Evolutionary conservation across 1,284 basidiomycete genomes (phyloP), one percentile per base, ranked within the genome.

Genomic region (Inonotus hispidus): DNA sequence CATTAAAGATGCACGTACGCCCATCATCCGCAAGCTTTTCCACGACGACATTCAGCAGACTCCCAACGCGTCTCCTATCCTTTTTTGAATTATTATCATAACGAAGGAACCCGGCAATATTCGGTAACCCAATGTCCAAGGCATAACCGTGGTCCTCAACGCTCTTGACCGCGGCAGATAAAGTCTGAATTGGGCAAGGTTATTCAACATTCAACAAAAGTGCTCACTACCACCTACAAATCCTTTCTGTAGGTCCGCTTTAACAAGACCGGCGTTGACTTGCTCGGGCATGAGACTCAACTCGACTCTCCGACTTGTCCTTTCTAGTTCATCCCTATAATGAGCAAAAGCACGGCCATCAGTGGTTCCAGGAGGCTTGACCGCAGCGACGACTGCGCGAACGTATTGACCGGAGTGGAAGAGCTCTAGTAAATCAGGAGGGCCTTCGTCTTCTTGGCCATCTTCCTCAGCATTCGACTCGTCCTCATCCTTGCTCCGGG

Each of bases 131-230:
- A 38, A 96, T 77, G 66, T 96, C 92, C 21, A 99, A 79, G 58
- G 89, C 83, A 74, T 96, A 98, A 0, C 96, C 96, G 73, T 98
- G 93, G 69, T 99, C 97, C 75, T 99, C 97, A 37, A 91, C 77
- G 68, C 89, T 92, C 72, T 90, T 86, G 32, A 98, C 80, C 50
- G 90, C 84, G 10, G 86, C 91, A 0, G 88, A 82, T 56, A 97
- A 69, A 16, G 83, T 82, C 90, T 93, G 32, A 32, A 43, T 66
- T 3, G 57, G 45, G 37, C n/a, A 37, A 46, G 61, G 68, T 56
- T 69, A 53, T 61, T 46, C 55, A 39, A 43, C 25, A 10, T 45
- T 41, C 19, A 35, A 13, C 43, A 29, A 25, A 39, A 16, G 14
- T 46, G 19, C 11, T 23, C 14, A 54, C 16, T 13, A 72, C 16